Evolutionary conservation across 495 filamentous ascomycete species (phyloP).

Genomic region (Penicillium maclennaniae): DNA sequence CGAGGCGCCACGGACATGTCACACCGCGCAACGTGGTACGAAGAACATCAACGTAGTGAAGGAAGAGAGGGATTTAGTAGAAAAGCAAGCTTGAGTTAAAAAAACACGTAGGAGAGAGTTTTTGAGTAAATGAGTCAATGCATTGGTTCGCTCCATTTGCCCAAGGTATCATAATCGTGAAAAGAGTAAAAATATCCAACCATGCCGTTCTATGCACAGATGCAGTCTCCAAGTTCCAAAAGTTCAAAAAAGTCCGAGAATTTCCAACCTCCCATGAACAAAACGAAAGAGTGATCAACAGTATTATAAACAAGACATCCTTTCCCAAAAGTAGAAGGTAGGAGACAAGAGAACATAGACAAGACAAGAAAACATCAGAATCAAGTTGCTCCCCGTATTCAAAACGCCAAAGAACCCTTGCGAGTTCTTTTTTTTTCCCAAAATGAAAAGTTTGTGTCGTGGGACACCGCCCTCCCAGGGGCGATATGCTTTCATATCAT

Average conservation of each 20-base stretch:
- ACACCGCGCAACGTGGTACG: slow-evolving; percentile 19
- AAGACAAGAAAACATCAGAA: neutral
- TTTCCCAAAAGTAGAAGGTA: slow-evolving; percentile 9
- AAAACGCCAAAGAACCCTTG: slow-evolving; percentile 12
- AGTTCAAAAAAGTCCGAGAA: slow-evolving; percentile 11
- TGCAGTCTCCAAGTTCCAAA: neutral
- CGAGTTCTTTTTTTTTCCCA: neutral
- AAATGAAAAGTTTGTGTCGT: slow-evolving; percentile 11
- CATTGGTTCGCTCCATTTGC: slow-evolving; percentile 9
- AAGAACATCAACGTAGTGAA: neutral
- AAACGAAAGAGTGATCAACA: neutral
- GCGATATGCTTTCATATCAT: slow-evolving; percentile 15
- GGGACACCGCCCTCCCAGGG: slow-evolving; percentile 8
- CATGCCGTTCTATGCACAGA: slow-evolving; percentile 29
- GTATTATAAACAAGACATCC: slow-evolving; percentile 11
- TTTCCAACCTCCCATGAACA: slow-evolving; percentile 21
- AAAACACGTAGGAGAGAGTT: no score
- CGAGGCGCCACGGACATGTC: neutral
- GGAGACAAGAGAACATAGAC: slow-evolving; percentile 3
- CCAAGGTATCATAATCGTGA: slow-evolving; percentile 25
- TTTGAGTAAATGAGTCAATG: neutral
- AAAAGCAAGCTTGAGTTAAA: no score
- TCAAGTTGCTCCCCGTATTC: neutral
- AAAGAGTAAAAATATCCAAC: slow-evolving; percentile 14
- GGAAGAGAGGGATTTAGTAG: neutral